Evolutionary conservation across 768 basidiomycete genomes (phyloP).

Genomic region (Boletus rubropictus): DNA sequence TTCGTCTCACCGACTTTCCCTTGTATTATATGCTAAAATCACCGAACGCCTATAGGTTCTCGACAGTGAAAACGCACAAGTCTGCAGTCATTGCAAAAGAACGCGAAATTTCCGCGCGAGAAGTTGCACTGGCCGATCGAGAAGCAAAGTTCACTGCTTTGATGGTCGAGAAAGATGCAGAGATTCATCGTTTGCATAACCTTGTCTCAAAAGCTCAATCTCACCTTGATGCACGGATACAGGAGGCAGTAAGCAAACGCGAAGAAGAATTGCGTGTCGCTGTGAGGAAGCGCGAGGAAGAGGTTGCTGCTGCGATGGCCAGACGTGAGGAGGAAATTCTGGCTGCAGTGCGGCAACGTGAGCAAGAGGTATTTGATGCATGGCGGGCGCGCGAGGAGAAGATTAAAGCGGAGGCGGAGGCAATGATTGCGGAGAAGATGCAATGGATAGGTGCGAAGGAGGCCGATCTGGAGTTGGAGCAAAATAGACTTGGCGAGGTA

Average conservation of each 20-base stretch:
- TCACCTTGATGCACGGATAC: constrained; percentile 43
- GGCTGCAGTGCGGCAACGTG: constrained; percentile 57
- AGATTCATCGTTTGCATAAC: constrained; percentile 47
- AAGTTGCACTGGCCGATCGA: constrained; percentile 47
- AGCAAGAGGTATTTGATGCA: constrained; percentile 56
- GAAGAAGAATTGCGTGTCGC: constrained; percentile 66
- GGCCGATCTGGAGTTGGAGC: constrained; percentile 49
- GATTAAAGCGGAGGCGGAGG: constrained; percentile 45
- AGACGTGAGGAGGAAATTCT: constrained; percentile 68
- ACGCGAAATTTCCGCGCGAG: constrained; percentile 56
- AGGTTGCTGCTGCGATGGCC: constrained; percentile 59
- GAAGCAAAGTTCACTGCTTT: constrained; percentile 47
- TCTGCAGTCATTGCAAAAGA: constrained; percentile 51
- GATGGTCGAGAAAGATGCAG: constrained; percentile 53
- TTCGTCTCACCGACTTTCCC: constrained; percentile 26
- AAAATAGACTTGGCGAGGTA: constrained; percentile 41
- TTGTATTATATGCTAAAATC: background rate
- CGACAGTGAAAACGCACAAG: constrained; percentile 60
- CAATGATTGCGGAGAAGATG: constrained; percentile 35
- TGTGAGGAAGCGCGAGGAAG: constrained; percentile 63
- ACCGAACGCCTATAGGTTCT: constrained; percentile 40
- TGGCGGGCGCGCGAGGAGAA: constrained; percentile 51
- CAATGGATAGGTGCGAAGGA: constrained; percentile 48
- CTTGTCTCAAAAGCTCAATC: constrained; percentile 36
- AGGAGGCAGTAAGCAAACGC: constrained; percentile 53